These are phyloP conservation scores for Staphylotrichum tortipilum DNA, from an alignment of 495 filamentous ascomycete genomes.

Conservation along the genomic window DNA sequence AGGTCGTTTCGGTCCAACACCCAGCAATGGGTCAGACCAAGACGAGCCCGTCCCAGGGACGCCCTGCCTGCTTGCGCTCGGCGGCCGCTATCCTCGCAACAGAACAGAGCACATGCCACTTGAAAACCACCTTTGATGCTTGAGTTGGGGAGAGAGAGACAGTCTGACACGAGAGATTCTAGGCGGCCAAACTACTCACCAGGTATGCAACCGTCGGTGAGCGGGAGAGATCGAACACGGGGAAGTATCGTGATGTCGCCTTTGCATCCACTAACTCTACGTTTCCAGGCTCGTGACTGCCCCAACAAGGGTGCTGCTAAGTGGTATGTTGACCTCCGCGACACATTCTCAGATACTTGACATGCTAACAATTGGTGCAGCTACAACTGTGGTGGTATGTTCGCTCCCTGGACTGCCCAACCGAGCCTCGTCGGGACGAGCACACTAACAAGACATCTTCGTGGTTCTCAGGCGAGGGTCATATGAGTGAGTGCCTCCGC, in stretches of 20 bases:
- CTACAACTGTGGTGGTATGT: slow-evolving; percentile 51
- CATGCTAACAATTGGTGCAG: slow-evolving; percentile 30
- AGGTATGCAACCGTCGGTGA: slow-evolving; percentile 36
- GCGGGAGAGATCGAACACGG: slow-evolving; percentile 12
- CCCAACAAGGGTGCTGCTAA: slow-evolving; percentile 87
- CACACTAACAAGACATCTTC: slow-evolving; percentile 13
- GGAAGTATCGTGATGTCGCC: slow-evolving; percentile 10
- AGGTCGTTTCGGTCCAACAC: neutral
- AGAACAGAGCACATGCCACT: slow-evolving; percentile 10
- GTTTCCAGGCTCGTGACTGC: slow-evolving; percentile 74
- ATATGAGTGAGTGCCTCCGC: slow-evolving; percentile 76
- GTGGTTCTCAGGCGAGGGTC: slow-evolving; percentile 57
- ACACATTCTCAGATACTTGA: neutral
- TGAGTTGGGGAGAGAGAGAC: slow-evolving; percentile 26
- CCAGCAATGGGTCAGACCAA: neutral
- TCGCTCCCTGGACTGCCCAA: slow-evolving; percentile 20
- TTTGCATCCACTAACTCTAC: slow-evolving; percentile 16
- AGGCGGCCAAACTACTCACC: slow-evolving; percentile 43
- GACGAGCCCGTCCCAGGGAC: neutral
- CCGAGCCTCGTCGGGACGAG: neutral
- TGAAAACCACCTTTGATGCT: slow-evolving; percentile 12
- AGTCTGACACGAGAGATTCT: slow-evolving; percentile 37
- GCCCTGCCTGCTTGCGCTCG: neutral
- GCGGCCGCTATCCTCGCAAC: slow-evolving; percentile 1
- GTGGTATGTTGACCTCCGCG: slow-evolving; percentile 49